Conservation (phyloP, 2,329 filamentous ascomycete genomes). For the Epichloe sp. region DNA sequence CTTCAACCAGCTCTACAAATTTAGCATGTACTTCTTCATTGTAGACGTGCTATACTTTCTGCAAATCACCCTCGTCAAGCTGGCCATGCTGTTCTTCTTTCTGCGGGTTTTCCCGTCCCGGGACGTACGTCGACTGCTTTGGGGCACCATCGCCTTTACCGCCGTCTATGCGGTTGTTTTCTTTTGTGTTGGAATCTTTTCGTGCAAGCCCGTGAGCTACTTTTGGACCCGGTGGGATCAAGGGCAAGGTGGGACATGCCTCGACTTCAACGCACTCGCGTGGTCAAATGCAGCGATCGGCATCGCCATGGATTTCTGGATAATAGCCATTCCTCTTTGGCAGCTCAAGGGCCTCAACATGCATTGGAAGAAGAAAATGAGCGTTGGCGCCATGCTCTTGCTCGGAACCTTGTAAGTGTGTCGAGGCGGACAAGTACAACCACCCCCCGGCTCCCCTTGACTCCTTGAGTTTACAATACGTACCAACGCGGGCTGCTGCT, state of each 20-base stretch:
- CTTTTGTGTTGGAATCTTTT: slow-evolving; percentile 17
- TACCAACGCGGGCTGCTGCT: too few species aligned
- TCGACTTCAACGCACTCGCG: slow-evolving; percentile 22
- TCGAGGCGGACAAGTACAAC: too few species aligned
- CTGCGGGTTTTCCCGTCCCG: slow-evolving; percentile 24
- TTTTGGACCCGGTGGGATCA: slow-evolving; percentile 29
- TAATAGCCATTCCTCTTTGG: slow-evolving; percentile 25
- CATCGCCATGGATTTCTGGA: slow-evolving; percentile 26
- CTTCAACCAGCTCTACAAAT: slow-evolving; percentile 7
- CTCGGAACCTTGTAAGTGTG: slow-evolving; percentile 23
- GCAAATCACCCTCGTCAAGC: slow-evolving; percentile 18
- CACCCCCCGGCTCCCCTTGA: too few species aligned
- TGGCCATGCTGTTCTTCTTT: slow-evolving; percentile 28
- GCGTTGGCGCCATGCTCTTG: slow-evolving; percentile 26
- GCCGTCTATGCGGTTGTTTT: slow-evolving; percentile 17
- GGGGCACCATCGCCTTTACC: slow-evolving; percentile 18
- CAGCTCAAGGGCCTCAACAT: slow-evolving; percentile 18
- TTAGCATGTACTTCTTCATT: slow-evolving; percentile 15
- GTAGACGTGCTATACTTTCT: slow-evolving; percentile 22
- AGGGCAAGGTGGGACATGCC: slow-evolving; percentile 21
- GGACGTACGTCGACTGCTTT: slow-evolving; percentile 17
- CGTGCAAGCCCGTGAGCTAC: slow-evolving; percentile 24
- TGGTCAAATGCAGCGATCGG: slow-evolving; percentile 27
- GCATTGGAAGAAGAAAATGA: slow-evolving; percentile 24
- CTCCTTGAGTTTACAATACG: too few species aligned